Evolutionary conservation across 108 stramenopile genomes (phyloP).

Genomic region (Cyclotella choctawhatcheeana): DNA sequence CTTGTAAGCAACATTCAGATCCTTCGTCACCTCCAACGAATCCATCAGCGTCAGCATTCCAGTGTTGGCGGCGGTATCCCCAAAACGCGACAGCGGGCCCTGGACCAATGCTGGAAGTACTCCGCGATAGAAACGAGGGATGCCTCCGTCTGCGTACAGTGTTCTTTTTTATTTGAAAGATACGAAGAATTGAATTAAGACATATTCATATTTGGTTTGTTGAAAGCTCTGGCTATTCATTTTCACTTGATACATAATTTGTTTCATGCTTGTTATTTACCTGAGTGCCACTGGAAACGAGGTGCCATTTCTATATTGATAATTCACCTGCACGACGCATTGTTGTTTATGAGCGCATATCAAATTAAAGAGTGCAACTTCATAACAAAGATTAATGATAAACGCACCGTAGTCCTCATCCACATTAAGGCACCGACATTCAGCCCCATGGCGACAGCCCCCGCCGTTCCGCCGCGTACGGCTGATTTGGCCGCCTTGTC

Average conservation of each 20-base stretch:
- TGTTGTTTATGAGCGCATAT: background rate
- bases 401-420: constrained; percentile 82
- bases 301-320: constrained; percentile 98
- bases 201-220: background rate
- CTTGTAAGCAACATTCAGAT: constrained; percentile 89
- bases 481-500: constrained; percentile 70
- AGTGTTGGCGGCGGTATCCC: constrained; percentile 98
- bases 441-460: constrained; percentile 87
- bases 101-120: constrained; percentile 90
- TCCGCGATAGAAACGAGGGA: constrained; percentile 96
- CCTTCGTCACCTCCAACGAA: constrained; percentile 80
- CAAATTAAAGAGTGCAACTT: background rate
- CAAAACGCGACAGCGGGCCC: constrained; percentile 95
- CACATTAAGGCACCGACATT: constrained; percentile 90
- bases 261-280: background rate
- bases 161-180: constrained; percentile 27
- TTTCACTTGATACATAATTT: too few species aligned
- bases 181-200: background rate
- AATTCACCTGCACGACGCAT: constrained; percentile 77
- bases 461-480: constrained; percentile 84
- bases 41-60: constrained; percentile 90
- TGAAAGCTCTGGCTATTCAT: background rate
- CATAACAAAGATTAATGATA: background rate
- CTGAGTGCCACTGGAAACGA: constrained; percentile 85
- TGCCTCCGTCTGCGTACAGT: constrained; percentile 97